Conservation (phyloP, 352 stramenopile genomes). For the Ophiocytium majus region DNA sequence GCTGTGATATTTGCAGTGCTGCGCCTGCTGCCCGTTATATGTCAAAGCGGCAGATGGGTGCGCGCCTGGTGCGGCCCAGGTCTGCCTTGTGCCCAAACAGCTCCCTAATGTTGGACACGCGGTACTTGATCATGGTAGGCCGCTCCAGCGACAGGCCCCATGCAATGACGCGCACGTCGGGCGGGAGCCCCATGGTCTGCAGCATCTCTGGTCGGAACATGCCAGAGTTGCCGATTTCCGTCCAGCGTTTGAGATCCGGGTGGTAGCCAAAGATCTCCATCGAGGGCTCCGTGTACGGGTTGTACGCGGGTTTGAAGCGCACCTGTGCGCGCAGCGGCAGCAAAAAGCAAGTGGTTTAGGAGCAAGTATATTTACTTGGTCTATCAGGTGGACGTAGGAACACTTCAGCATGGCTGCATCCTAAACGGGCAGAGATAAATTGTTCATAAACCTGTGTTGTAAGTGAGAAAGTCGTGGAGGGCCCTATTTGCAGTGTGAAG, state of each 20-base stretch:
- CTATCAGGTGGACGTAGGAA: constrained; percentile 12
- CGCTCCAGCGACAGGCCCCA: constrained; percentile 98
- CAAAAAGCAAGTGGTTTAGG: too few species aligned
- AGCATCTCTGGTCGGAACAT: constrained; percentile 99
- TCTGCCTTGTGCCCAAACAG: constrained; percentile 99
- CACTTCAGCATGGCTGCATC: not conserved
- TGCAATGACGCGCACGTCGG: constrained; percentile 96
- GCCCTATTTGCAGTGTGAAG: too few species aligned
- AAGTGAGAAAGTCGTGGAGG: too few species aligned
- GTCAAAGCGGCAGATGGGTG: constrained; percentile 72
- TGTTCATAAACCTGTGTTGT: too few species aligned
- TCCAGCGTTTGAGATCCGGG: constrained; percentile 98
- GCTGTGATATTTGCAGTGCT: too few species aligned
- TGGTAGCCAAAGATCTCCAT: constrained; percentile 99
- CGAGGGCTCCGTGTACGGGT: constrained; percentile 99
- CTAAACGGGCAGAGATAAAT: not conserved
- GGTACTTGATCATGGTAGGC: constrained; percentile 99
- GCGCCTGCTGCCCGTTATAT: too few species aligned
- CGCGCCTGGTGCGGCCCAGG: constrained; percentile 87
- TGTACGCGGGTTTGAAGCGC: constrained; percentile 99
- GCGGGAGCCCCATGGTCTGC: constrained; percentile 93
- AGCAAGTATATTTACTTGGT: constrained; percentile 74
- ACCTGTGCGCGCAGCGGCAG: constrained; percentile 69
- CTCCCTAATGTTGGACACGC: constrained; percentile 97
- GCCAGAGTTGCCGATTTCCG: constrained; percentile 96